These are phyloP conservation scores for Yarrowia bubula DNA, from an alignment of 805 yeast genomes.

Conservation along the genomic window DNA sequence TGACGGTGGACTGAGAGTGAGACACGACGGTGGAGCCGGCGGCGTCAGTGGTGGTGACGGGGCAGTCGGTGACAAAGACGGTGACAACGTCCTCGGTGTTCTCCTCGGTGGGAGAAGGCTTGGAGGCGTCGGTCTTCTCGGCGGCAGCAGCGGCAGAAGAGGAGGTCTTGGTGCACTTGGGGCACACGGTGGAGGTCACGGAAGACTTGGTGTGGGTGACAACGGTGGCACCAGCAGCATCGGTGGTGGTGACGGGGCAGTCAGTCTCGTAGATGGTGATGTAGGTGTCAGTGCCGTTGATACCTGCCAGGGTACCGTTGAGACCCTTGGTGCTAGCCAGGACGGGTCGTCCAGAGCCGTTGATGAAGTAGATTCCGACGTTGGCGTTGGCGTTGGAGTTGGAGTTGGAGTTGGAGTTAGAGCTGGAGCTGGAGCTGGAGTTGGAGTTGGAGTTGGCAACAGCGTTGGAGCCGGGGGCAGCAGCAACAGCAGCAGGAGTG, in stretches of 20 bases:
- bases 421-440: conserved; percentile 1
- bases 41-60: background rate
- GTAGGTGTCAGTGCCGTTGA: background rate
- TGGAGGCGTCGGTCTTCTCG: background rate
- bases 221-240: background rate
- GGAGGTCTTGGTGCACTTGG: conserved; percentile 15
- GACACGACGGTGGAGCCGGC: background rate
- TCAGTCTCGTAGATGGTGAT: background rate
- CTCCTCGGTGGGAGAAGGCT: background rate
- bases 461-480: background rate
- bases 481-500: background rate
- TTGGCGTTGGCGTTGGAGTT: background rate
- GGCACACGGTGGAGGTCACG: conserved; percentile 4
- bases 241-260: conserved; percentile 4
- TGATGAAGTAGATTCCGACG: background rate
- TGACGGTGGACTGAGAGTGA: background rate
- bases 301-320: background rate
- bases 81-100: background rate
- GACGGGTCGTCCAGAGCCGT: background rate
- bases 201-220: background rate
- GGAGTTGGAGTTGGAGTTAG: background rate
- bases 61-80: background rate
- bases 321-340: background rate
- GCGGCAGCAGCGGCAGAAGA: background rate
- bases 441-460: background rate